phyloP scores from a whole-genome alignment of 2,329 filamentous ascomycete genomes.

The Penicillium griseofulvum region DNA sequence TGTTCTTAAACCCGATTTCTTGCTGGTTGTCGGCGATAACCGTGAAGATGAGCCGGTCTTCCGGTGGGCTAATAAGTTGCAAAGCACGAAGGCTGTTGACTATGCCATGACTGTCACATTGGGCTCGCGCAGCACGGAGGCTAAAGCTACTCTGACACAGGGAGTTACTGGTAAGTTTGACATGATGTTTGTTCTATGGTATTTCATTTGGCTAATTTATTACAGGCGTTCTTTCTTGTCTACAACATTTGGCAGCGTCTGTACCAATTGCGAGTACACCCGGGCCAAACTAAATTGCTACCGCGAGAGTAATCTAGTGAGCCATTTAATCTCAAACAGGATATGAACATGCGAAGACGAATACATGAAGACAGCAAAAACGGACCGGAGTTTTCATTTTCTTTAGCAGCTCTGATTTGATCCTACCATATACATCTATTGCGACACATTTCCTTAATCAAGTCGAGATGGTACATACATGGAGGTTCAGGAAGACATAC shows the following conservation, averaged over 20 bases:
- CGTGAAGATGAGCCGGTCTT: conserved; percentile 93
- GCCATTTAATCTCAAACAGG: background rate
- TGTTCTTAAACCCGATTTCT: conserved; percentile 65
- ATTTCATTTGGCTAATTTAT: conserved; percentile 14
- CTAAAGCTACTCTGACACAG: conserved; percentile 79
- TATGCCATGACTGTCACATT: conserved; percentile 83
- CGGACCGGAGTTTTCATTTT: conserved; percentile 8
- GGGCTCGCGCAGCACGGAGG: conserved; percentile 83
- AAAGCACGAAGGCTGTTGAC: conserved; percentile 57
- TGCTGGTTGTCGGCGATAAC: conserved; percentile 86
- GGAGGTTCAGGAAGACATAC: background rate
- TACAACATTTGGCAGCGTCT: conserved; percentile 53
- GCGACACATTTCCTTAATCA: background rate
- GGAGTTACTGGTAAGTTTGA: conserved; percentile 75
- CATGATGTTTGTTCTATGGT: background rate
- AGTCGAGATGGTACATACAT: background rate
- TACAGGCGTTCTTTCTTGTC: conserved; percentile 51
- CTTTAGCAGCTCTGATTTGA: background rate
- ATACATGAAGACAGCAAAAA: conserved; percentile 12
- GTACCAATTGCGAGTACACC: conserved; percentile 47
- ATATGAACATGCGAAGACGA: conserved; percentile 9
- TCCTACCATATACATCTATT: conserved; percentile 1
- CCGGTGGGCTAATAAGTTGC: conserved; percentile 83
- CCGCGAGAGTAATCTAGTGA: background rate
- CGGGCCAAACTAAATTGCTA: conserved; percentile 22